Percentiles rank a stretch among this genome's conserved stretches.
Evolutionary conservation across 2,329 filamentous ascomycete genomes (phyloP).

Genomic region (Exophiala aquamarina): DNA sequence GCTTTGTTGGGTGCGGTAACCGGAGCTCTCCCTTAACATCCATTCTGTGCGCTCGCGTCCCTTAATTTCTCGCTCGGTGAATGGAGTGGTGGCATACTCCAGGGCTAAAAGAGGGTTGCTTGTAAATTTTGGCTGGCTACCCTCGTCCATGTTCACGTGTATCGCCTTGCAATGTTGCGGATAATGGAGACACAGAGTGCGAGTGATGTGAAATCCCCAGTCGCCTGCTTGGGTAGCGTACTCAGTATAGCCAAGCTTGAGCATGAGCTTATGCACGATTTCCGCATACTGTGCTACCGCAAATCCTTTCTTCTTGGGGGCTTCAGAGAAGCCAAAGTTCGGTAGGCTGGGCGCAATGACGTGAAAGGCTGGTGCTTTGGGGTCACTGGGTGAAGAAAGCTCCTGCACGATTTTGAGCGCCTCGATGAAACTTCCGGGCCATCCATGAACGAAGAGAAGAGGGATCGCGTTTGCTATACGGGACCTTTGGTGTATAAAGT

Average conservation of each 20-base stretch:
- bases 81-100: constrained; percentile 56
- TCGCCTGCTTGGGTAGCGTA: constrained; percentile 59
- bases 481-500: constrained; percentile 28
- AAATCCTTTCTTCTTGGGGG: constrained; percentile 52
- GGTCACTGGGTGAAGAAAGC: constrained; percentile 26
- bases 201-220: constrained; percentile 66
- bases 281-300: constrained; percentile 58
- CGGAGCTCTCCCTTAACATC: constrained; percentile 53
- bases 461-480: constrained; percentile 33
- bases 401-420: constrained; percentile 32
- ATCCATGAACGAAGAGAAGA: constrained; percentile 38
- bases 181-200: constrained; percentile 52
- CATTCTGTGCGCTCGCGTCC: constrained; percentile 55
- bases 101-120: constrained; percentile 52
- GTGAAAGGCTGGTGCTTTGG: constrained; percentile 30
- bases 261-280: constrained; percentile 16
- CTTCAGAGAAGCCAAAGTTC: constrained; percentile 27
- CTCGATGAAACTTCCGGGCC: constrained; percentile 39
- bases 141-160: constrained; percentile 17
- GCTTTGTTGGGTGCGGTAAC: constrained; percentile 60
- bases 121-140: constrained; percentile 7
- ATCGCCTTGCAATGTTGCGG: constrained; percentile 12
- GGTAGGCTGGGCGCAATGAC: constrained; percentile 32
- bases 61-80: constrained; percentile 50
- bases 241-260: constrained; percentile 13